A percentile compares a stretch with the other conserved stretches of the same genome.
These are phyloP conservation scores for Desmodesmus armatus DNA, from an alignment of 139 green algal genomes.

Conservation along the genomic window DNA sequence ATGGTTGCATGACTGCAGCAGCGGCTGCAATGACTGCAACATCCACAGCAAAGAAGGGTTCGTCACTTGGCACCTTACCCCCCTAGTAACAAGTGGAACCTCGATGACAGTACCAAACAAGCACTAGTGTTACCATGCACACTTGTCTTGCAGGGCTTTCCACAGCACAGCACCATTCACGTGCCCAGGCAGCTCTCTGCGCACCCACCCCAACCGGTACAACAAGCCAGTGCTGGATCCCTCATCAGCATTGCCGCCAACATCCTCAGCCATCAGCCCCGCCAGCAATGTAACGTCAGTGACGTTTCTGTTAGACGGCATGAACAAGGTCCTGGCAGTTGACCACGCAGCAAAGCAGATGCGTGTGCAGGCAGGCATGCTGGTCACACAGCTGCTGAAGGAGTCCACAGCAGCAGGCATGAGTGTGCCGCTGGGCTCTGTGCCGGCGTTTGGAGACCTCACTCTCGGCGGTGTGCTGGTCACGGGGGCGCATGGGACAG, in stretches of 20 bases:
- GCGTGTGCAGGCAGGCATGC: constrained; percentile 39
- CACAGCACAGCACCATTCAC: constrained; percentile 40
- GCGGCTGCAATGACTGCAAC: not conserved
- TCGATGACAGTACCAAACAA: too few relatives aligned
- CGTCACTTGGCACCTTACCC: too few relatives aligned
- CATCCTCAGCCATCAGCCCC: not conserved
- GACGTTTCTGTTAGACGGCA: constrained; percentile 26
- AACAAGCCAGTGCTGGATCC: not conserved
- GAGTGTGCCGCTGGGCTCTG: constrained; percentile 26
- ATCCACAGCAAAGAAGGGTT: not conserved
- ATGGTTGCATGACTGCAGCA: not conserved
- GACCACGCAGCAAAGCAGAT: constrained; percentile 4
- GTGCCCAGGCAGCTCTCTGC: constrained; percentile 6
- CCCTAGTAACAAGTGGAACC: too few relatives aligned
- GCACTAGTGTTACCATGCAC: not conserved
- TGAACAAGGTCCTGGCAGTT: constrained; percentile 17
- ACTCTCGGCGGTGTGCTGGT: constrained; percentile 43
- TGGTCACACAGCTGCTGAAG: constrained; percentile 33
- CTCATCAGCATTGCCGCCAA: constrained; percentile 8
- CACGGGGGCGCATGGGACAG: constrained; percentile 38
- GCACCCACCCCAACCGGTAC: not conserved
- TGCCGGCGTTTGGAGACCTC: constrained; percentile 42
- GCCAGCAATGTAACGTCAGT: not conserved
- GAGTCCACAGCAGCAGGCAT: constrained; percentile 18
- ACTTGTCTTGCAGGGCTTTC: constrained; percentile 24